Evolutionary conservation across 202 grass and related monocot genomes (phyloP).

Genomic region (Miscanthus sacchariflorus): DNA sequence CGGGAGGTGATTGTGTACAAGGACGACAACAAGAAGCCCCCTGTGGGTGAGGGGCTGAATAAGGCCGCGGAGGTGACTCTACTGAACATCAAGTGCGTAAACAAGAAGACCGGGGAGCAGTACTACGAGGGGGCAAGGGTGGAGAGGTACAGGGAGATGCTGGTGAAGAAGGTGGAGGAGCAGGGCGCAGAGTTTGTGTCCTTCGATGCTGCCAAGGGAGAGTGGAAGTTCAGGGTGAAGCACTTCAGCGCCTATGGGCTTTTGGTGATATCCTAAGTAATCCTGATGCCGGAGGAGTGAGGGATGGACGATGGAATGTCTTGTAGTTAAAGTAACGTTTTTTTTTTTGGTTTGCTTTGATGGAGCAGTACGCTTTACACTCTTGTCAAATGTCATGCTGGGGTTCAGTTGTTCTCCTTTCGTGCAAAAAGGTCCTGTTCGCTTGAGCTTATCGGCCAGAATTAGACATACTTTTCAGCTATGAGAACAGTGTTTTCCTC

Average conservation of each 20-base stretch:
- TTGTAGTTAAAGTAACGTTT: no score
- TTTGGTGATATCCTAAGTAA: conserved; percentile 23
- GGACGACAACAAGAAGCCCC: conserved; percentile 84
- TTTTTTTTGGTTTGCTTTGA: no score
- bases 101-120: conserved; percentile 71
- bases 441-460: no score
- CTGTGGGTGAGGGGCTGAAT: conserved; percentile 76
- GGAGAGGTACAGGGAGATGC: conserved; percentile 61
- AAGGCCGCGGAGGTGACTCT: conserved; percentile 83
- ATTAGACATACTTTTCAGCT: no score
- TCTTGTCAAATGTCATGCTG: no score
- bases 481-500: no score
- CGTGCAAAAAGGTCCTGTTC: no score
- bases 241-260: conserved; percentile 78
- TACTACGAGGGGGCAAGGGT: conserved; percentile 58
- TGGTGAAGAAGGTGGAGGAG: no score
- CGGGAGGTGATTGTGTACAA: conserved; percentile 94
- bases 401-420: no score
- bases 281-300: no score
- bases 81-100: conserved; percentile 78
- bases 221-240: conserved; percentile 92
- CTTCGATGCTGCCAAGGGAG: conserved; percentile 67
- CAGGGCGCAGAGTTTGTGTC: conserved; percentile 65
- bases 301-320: no score
- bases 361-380: no score